Base-by-base conservation (phyloP, 1,284 basidiomycete species). In the Puccinia horiana region DNA sequence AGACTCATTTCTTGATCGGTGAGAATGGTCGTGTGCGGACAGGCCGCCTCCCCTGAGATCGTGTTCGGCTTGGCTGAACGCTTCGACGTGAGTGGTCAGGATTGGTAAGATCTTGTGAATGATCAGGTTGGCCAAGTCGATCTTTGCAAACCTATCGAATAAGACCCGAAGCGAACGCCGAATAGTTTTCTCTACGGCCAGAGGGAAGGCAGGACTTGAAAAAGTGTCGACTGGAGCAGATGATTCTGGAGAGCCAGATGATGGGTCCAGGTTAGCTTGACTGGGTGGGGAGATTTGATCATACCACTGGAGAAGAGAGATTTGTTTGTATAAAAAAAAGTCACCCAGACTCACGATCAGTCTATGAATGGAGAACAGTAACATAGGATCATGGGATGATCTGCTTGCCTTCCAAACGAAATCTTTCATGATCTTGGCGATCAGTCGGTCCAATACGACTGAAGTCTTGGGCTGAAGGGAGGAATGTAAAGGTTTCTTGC, bases 51-150 rank as follows among this genome's bases (percentile, higher is more conserved):
- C 49, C 63, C 70, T 37, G 42, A 82, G 26, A 56, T 83, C 77
- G 37, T 65, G 23, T 77, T 75, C 74, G 76, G 70, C 76, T 83
- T 84, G 83, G 93, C 93, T 92, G 86, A 94, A 98, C 76, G 93
- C 92, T 83, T 96, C 93, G 42, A 98, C 90, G 86, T 98, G 96
- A 0, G 91, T 89, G 0, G 94, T 98, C 80, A 98, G 88, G 85
- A 92, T 92, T 2, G 96, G 96, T 8, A 98, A 87, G 40, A 98
- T 91, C 2, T 91, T 92, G 79, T 92, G 92, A 29, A 97, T 94
- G 40, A 95, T 86, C 12, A 98, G 89, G 6, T 91, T 90, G 0
- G 94, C 89, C 77, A 94, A 86, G 86, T 98, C 96, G 58, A 96
- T 88, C 23, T 86, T 87, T 14, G 89, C 87, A 0, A 91, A 88